Evolutionary conservation across 805 yeast species (phyloP).

Genomic region (Torulaspora delbrueckii): DNA sequence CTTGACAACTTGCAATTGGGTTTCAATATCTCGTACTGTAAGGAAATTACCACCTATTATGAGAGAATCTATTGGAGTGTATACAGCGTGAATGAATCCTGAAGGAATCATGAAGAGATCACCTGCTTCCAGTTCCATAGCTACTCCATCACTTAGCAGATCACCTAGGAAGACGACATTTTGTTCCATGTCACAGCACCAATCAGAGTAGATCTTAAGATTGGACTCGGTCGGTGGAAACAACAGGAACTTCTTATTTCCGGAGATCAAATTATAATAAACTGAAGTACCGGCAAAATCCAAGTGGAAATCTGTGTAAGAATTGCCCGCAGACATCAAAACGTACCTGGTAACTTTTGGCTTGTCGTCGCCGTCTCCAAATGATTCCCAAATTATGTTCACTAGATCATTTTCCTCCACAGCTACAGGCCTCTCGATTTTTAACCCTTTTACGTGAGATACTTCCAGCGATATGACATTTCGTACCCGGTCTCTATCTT

Average conservation of each 20-base stretch:
- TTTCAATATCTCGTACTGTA: constrained; percentile 56
- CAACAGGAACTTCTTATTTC: constrained; percentile 68
- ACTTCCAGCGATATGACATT: constrained; percentile 83
- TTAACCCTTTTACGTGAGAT: constrained; percentile 48
- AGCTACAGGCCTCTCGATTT: constrained; percentile 59
- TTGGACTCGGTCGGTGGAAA: constrained; percentile 71
- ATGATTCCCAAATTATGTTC: constrained; percentile 54
- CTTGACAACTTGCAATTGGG: constrained; percentile 55
- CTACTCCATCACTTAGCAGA: constrained; percentile 45
- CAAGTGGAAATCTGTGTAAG: constrained; percentile 85
- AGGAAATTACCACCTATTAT: constrained; percentile 87
- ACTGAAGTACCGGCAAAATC: constrained; percentile 94
- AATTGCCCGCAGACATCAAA: constrained; percentile 74
- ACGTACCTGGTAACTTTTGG: constrained; percentile 74
- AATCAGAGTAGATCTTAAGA: constrained; percentile 54
- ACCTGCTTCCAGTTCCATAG: constrained; percentile 52
- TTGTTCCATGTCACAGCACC: constrained; percentile 66
- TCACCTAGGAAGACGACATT: constrained; percentile 62
- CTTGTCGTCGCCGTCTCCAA: constrained; percentile 25
- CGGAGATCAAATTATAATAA: constrained; percentile 76
- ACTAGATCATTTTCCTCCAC: constrained; percentile 68
- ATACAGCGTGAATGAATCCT: constrained; percentile 91
- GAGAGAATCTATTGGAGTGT: constrained; percentile 73
- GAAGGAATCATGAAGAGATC: constrained; percentile 81
- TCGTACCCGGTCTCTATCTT: constrained; percentile 56